Percentiles rank a stretch among this genome's conserved stretches.
These are phyloP conservation scores for Oehlia diaphana DNA, from an alignment of 192 early-diverging fungal genomes.

Conservation along the genomic window DNA sequence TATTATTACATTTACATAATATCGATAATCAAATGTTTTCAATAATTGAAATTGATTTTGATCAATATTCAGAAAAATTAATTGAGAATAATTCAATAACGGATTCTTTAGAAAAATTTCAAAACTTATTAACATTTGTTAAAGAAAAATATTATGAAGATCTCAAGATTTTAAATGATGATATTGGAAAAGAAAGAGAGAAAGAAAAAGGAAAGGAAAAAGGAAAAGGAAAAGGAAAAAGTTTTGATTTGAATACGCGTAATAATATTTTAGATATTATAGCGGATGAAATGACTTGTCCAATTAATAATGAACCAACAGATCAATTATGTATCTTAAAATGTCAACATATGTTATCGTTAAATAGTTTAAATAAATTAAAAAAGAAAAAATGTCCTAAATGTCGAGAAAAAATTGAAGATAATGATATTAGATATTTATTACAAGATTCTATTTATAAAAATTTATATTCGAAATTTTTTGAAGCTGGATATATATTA, in stretches of 20 bases:
- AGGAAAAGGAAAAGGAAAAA: no score
- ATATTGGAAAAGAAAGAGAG: not conserved
- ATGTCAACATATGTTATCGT: not conserved
- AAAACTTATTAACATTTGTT: not conserved
- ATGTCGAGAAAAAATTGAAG: not conserved
- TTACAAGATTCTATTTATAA: not conserved
- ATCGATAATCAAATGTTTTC: not conserved
- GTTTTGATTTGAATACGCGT: not conserved
- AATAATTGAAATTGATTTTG: not conserved
- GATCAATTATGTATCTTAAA: not conserved
- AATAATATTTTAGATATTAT: not conserved
- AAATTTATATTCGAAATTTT: not conserved
- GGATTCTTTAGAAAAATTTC: not conserved
- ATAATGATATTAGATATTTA: not conserved
- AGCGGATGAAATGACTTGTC: not conserved
- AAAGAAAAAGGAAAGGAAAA: no score
- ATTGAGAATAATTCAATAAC: not conserved
- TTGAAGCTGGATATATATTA: not conserved
- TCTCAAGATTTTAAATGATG: not conserved
- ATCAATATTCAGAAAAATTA: not conserved
- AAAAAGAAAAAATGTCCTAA: not conserved
- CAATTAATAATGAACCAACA: not conserved
- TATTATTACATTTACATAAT: not conserved
- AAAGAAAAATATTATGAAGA: not conserved
- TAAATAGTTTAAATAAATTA: not conserved